Evolutionary conservation across 805 yeast genomes (phyloP).

Genomic region (Priceomyces fermenticarens): DNA sequence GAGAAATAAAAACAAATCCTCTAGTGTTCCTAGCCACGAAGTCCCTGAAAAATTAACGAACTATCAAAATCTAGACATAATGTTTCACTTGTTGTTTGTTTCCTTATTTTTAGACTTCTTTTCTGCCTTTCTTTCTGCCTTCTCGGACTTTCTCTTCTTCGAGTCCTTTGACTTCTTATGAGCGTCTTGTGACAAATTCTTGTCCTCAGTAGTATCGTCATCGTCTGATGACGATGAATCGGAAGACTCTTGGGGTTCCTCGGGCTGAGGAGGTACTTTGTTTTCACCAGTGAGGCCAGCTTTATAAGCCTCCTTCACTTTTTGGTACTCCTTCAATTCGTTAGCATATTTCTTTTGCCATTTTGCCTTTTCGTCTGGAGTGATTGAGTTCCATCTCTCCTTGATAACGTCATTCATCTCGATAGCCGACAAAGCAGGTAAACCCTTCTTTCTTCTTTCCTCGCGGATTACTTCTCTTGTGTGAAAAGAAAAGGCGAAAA

Average conservation of each 20-base stretch:
- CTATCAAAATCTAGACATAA: neutral
- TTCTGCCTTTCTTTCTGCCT: constrained; percentile 15
- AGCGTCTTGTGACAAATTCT: constrained; percentile 4
- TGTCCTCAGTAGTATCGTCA: constrained; percentile 9
- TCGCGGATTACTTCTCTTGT: constrained; percentile 68
- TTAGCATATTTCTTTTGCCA: constrained; percentile 61
- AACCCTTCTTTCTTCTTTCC: constrained; percentile 57
- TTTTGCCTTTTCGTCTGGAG: constrained; percentile 65
- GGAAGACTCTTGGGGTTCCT: constrained; percentile 5
- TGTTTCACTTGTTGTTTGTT: constrained; percentile 2
- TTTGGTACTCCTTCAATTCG: constrained; percentile 37
- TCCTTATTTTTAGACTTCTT: constrained; percentile 10
- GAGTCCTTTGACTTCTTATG: constrained; percentile 49
- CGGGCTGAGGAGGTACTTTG: constrained; percentile 3
- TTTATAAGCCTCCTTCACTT: constrained; percentile 34
- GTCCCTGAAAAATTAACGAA: neutral
- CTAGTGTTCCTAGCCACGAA: neutral
- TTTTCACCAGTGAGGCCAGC: constrained; percentile 10
- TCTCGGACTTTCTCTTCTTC: constrained; percentile 26
- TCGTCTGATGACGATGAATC: constrained; percentile 8
- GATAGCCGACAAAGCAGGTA: constrained; percentile 63
- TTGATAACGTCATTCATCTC: constrained; percentile 81
- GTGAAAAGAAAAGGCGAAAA: constrained; percentile 71
- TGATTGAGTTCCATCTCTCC: constrained; percentile 70
- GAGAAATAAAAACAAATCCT: neutral